Percentiles rank a stretch among this genome's conserved stretches.
Evolutionary conservation across 73 alveolate species (phyloP).

Genomic region (Stentor coeruleus): DNA sequence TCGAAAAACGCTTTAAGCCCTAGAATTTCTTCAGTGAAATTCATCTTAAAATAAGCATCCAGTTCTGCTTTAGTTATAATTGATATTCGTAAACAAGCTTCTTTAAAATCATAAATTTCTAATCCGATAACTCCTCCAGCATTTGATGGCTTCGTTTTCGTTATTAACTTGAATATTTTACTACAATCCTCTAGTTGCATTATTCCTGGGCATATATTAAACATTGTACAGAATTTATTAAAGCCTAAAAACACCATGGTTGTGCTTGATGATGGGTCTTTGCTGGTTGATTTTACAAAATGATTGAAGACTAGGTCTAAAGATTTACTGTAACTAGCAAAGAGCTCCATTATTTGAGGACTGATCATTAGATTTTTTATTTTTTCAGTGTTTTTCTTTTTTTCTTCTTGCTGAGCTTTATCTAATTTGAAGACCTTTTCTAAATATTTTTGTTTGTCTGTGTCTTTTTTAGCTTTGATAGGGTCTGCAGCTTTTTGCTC

Average conservation of each 20-base stretch:
- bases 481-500: slow-evolving; percentile 9
- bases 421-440: slow-evolving; percentile 28
- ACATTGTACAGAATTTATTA: background rate
- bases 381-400: slow-evolving; percentile 20
- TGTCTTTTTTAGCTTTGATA: slow-evolving; percentile 23
- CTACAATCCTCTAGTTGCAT: background rate
- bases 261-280: background rate
- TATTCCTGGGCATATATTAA: background rate
- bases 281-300: background rate
- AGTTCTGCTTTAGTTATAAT: background rate
- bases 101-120: background rate
- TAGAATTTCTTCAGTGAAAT: background rate
- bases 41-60: background rate
- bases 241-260: too few species aligned
- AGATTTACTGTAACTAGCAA: background rate
- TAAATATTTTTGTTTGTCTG: background rate
- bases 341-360: background rate
- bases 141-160: background rate
- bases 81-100: background rate
- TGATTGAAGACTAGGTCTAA: background rate
- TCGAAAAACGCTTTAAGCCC: background rate
- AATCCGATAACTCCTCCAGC: too few species aligned
- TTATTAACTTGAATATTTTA: background rate
- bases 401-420: slow-evolving; percentile 17
- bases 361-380: background rate